Base-by-base conservation (phyloP, 2,329 filamentous ascomycete species). In the Arachnopeziza araneosa region DNA sequence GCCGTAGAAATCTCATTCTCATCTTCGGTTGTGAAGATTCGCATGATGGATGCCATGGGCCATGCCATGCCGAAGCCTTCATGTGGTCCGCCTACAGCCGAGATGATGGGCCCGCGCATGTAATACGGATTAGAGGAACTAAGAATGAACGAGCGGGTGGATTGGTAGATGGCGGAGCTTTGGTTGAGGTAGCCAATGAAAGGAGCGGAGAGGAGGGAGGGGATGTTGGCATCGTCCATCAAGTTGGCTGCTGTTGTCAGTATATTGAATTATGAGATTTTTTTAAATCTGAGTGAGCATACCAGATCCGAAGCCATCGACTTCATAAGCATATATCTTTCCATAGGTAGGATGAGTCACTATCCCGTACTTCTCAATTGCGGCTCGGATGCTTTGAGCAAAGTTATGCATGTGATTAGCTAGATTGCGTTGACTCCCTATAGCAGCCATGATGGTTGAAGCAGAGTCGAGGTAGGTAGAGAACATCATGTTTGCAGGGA, bases 401-500 rank as follows among this genome's bases (percentile, higher is more conserved):
- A 89, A 76, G 48, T 75, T 74, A 17, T 75, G 75, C 82, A 90
- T 89, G 59, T 79, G 72, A 2, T 73, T 70, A 0, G 83, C 80
- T 0, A 89, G 76, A 50, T 77, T 83, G 76, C 64, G 73, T 60
- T 70, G 79, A 68, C 67, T 80, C 73, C 76, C 73, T 44, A 85
- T 73, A 55, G 75, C 73, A 36, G 72, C 74, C 77, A 84, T 82
- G 66, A 86, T 84, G 6, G 76, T 71, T 19, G 78, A 76, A 0
- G 81, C 75, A 0, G 78, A 76, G 12, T 76, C 75, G 2, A 92
- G 79, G 67, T 85, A 89, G 23, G 81, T 76, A 32, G 86, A 79
- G 65, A 91, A 86, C 87, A 91, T 90, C 87, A 91, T 91, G 73
- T 97, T 98, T 32, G 89, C 87, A 0, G 93, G 93, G 67, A 97